Conservation (phyloP, 108 stramenopile species). For the Cyclotella distinguenda region DNA sequence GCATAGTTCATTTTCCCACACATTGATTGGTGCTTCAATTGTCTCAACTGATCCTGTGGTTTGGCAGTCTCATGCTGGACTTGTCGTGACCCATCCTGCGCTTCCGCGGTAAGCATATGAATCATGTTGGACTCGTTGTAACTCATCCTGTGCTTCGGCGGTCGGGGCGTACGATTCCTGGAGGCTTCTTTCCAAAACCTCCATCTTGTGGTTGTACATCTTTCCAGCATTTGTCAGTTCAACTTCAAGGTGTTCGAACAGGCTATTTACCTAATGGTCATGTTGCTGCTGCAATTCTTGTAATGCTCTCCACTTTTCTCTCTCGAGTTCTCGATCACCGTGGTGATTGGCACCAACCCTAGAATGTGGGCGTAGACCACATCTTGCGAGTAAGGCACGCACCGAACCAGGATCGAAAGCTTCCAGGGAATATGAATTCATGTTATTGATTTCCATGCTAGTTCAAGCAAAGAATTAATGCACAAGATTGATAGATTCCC, state of each 20-base stretch:
- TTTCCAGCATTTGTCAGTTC: slow-evolving; percentile 4
- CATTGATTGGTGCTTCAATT: not conserved
- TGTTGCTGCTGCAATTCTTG: slow-evolving; percentile 3
- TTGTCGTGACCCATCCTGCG: not conserved
- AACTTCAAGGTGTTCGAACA: not conserved
- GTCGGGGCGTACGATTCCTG: not conserved
- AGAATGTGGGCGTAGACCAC: slow-evolving; percentile 3
- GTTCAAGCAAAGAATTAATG: too few species aligned
- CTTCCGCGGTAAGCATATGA: not conserved
- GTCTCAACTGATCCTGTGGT: too few species aligned
- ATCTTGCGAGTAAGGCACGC: slow-evolving; percentile 1
- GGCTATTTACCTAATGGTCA: not conserved
- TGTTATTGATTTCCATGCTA: too few species aligned
- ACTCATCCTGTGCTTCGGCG: not conserved
- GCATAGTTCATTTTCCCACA: not conserved
- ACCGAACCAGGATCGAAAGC: not conserved
- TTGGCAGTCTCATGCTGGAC: too few species aligned
- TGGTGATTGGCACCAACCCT: not conserved
- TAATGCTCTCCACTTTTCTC: not conserved
- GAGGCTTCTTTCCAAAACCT: not conserved
- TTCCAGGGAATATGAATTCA: not conserved
- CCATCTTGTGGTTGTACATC: not conserved
- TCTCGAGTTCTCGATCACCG: too few species aligned
- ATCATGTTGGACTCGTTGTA: too few species aligned
- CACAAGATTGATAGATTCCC: too few species aligned